Conservation (phyloP, 768 basidiomycete species). For the Hygrocybe punicea region DNA sequence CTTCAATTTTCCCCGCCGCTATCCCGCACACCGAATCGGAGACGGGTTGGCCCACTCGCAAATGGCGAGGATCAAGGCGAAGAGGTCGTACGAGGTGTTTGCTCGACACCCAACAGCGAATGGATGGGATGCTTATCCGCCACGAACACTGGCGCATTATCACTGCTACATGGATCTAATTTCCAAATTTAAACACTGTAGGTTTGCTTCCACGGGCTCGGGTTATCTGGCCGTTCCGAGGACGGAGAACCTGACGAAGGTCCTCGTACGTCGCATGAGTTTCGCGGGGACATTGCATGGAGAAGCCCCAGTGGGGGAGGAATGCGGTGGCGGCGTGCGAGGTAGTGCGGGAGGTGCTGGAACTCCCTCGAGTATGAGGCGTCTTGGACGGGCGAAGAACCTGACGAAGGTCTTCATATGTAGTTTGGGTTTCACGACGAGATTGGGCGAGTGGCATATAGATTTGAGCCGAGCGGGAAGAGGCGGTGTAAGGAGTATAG, state of each 20-base stretch:
- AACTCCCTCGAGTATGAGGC: neutral
- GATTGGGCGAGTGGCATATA: slow-evolving; percentile 32
- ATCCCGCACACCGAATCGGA: too few relatives aligned
- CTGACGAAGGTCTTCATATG: slow-evolving; percentile 41
- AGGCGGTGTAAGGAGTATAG: slow-evolving; percentile 32
- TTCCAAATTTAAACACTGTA: too few relatives aligned
- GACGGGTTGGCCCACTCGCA: too few relatives aligned
- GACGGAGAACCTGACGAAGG: slow-evolving; percentile 34
- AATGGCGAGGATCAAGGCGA: too few relatives aligned
- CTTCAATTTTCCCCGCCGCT: too few relatives aligned
- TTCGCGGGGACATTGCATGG: slow-evolving; percentile 38
- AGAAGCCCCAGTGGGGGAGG: slow-evolving; percentile 28
- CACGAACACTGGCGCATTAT: too few relatives aligned
- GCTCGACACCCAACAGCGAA: too few relatives aligned
- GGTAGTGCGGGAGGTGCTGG: slow-evolving; percentile 16
- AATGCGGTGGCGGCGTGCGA: slow-evolving; percentile 33
- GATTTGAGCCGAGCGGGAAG: slow-evolving; percentile 26
- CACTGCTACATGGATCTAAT: too few relatives aligned
- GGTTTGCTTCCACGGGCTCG: neutral
- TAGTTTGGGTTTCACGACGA: slow-evolving; percentile 37
- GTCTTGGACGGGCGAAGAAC: slow-evolving; percentile 21
- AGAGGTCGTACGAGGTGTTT: too few relatives aligned
- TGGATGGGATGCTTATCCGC: too few relatives aligned
- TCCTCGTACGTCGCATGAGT: slow-evolving; percentile 39
- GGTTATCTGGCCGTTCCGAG: slow-evolving; percentile 20